Evolutionary conservation across 2,329 filamentous ascomycete genomes (phyloP).

Genomic region (Fusarium sacchari): DNA sequence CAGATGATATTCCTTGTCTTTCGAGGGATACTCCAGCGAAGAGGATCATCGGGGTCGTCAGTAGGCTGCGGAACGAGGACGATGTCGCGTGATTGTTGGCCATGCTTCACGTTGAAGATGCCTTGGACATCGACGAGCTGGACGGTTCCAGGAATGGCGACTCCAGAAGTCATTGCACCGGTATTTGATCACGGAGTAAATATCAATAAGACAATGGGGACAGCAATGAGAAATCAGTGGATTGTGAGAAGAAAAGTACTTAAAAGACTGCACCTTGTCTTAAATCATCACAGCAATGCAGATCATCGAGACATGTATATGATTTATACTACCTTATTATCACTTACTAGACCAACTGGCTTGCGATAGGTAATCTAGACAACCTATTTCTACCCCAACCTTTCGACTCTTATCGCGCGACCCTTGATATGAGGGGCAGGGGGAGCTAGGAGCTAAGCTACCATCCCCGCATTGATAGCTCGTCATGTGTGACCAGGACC

Average conservation of each 20-base stretch:
- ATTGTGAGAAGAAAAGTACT: background rate
- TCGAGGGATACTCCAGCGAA: conserved; percentile 32
- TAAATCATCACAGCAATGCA: background rate
- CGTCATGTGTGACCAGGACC: background rate
- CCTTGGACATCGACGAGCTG: conserved; percentile 36
- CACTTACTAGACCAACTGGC: background rate
- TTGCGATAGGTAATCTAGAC: background rate
- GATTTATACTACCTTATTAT: background rate
- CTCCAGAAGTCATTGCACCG: background rate
- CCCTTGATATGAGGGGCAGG: background rate
- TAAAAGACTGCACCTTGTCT: background rate
- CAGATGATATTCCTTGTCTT: conserved; percentile 37
- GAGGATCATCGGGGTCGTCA: conserved; percentile 39
- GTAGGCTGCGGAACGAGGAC: conserved; percentile 37
- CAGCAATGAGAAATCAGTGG: background rate
- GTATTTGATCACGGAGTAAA: background rate
- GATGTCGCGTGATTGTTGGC: conserved; percentile 31
- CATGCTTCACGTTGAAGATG: conserved; percentile 31
- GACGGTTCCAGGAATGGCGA: conserved; percentile 33
- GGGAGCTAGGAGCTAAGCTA: background rate
- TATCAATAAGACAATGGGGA: background rate
- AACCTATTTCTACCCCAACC: conserved; percentile 1
- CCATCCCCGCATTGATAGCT: conserved; percentile 1
- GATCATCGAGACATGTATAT: background rate
- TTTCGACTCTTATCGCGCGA: background rate